These are phyloP conservation scores for Fusarium humuli DNA, from an alignment of 2,329 filamentous ascomycete genomes.

Conservation along the genomic window DNA sequence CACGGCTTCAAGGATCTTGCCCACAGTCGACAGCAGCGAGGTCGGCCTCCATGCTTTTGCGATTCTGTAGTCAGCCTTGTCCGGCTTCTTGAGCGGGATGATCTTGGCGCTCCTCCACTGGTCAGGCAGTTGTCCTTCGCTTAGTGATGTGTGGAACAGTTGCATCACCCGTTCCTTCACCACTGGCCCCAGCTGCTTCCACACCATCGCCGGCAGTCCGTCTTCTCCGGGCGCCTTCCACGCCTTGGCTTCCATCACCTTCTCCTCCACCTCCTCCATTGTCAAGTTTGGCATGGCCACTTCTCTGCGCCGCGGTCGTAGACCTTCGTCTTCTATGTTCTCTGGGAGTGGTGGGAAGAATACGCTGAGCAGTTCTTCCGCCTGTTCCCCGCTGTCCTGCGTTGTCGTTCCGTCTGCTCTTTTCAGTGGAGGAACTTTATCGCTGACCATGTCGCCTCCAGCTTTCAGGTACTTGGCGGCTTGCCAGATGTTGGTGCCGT, in stretches of 20 bases:
- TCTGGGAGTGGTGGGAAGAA: slow-evolving; percentile 21
- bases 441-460: not conserved
- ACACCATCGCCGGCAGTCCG: not conserved
- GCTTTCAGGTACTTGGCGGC: not conserved
- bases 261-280: not conserved
- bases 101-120: slow-evolving; percentile 36
- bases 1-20: slow-evolving; percentile 31
- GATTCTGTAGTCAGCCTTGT: slow-evolving; percentile 39
- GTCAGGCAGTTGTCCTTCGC: not conserved
- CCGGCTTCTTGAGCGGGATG: slow-evolving; percentile 29
- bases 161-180: slow-evolving; percentile 6
- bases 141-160: slow-evolving; percentile 8
- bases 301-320: slow-evolving; percentile 1
- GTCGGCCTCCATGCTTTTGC: slow-evolving; percentile 46
- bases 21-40: slow-evolving; percentile 44
- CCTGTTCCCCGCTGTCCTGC: not conserved
- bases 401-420: not conserved
- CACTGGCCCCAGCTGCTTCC: slow-evolving; percentile 1
- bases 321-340: slow-evolving; percentile 7
- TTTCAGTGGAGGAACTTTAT: not conserved
- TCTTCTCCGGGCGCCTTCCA: not conserved
- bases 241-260: slow-evolving; percentile 33
- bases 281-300: slow-evolving; percentile 10
- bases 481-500: not conserved
- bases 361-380: not conserved